Conservation (phyloP, 305 asterid species). For the Solanum hybrid region DNA sequence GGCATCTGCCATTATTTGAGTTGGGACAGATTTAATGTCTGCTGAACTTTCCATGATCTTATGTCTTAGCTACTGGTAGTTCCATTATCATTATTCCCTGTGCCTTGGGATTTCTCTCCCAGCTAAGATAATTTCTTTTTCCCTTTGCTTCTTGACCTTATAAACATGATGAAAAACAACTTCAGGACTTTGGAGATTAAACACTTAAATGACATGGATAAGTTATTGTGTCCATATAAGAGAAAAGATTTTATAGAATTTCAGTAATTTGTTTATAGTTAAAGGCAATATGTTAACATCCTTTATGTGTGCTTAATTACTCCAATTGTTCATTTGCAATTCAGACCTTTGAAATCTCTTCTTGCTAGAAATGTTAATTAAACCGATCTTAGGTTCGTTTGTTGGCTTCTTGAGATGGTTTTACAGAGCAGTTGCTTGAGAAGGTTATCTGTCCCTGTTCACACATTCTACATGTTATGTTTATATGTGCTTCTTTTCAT, state of each 20-base stretch:
- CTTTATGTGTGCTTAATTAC: neutral
- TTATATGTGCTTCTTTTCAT: neutral
- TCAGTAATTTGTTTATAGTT: neutral
- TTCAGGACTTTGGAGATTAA: neutral
- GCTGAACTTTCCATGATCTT: neutral
- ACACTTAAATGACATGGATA: neutral
- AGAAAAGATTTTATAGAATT: neutral
- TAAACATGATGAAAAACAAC: neutral
- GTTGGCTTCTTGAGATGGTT: neutral
- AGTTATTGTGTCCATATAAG: neutral
- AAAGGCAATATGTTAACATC: neutral
- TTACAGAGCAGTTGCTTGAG: neutral
- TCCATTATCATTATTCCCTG: neutral
- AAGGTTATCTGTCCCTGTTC: neutral
- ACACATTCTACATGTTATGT: neutral
- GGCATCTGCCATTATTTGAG: neutral
- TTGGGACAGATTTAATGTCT: neutral
- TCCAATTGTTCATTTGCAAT: neutral
- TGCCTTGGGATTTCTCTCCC: neutral
- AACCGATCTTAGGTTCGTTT: neutral
- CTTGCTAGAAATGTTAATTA: neutral
- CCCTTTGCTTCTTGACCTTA: neutral
- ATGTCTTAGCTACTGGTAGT: neutral
- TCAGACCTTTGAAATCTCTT: neutral
- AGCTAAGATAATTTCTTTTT: neutral